These are phyloP conservation scores for Kitagawia praeruptora DNA, from an alignment of 129 eudicot species.

Conservation along the genomic window DNA sequence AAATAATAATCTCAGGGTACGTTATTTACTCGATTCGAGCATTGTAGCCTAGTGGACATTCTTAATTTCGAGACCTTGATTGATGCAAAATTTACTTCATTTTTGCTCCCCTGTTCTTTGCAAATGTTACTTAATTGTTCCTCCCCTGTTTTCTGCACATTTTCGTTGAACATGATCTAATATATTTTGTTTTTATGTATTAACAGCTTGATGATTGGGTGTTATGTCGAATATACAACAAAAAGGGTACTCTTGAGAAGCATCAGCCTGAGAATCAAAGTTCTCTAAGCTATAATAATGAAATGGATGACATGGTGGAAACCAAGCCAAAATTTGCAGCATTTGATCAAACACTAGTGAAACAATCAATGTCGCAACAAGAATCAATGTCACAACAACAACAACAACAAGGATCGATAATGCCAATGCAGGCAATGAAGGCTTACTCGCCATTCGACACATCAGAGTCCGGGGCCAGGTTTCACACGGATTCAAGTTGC, in stretches of 20 bases:
- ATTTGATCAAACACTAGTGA: background rate
- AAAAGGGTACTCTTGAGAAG: slow-evolving; percentile 53
- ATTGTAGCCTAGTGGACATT: background rate
- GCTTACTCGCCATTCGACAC: slow-evolving; percentile 39
- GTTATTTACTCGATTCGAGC: background rate
- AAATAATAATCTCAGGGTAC: slow-evolving; percentile 52
- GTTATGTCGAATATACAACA: slow-evolving; percentile 63
- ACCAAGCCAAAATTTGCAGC: slow-evolving; percentile 33
- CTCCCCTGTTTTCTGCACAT: background rate
- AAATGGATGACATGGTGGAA: slow-evolving; percentile 33
- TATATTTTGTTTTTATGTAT: background rate
- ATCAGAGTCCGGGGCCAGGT: slow-evolving; percentile 46
- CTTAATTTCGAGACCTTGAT: background rate
- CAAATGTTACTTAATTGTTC: no score
- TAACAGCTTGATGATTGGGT: slow-evolving; percentile 73
- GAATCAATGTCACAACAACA: slow-evolving; percentile 15
- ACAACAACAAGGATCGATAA: slow-evolving; percentile 7
- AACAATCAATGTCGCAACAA: background rate
- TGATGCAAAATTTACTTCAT: background rate
- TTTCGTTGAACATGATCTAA: background rate
- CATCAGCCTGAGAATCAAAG: slow-evolving; percentile 26
- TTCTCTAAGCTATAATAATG: slow-evolving; percentile 23
- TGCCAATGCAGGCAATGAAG: slow-evolving; percentile 24
- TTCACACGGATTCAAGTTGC: slow-evolving; percentile 48
- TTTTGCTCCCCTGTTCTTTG: background rate